A percentile compares a stretch with the other conserved stretches of the same genome.
phyloP scores from a whole-genome alignment of 2,329 filamentous ascomycete genomes.

The Ceratocystis huliohia region DNA sequence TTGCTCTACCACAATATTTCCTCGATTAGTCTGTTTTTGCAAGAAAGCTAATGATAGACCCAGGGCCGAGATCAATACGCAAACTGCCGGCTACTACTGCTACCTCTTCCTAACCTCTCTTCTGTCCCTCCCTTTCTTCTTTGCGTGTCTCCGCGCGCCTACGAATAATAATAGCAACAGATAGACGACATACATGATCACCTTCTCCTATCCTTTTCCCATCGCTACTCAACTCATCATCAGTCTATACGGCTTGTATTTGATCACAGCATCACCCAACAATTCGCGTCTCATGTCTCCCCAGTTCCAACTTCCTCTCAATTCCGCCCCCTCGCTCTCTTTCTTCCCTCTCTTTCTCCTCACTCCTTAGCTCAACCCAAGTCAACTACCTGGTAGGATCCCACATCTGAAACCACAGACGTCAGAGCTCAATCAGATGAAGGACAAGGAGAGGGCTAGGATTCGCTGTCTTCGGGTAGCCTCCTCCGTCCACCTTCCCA shows the following conservation, averaged over 20 bases:
- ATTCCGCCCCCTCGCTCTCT: not conserved
- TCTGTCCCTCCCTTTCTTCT: not conserved
- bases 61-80: not conserved
- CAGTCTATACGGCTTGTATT: not conserved
- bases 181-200: not conserved
- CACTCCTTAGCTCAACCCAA: not conserved
- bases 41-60: not conserved
- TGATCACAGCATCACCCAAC: not conserved
- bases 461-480: not conserved
- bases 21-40: not conserved
- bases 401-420: not conserved
- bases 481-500: not conserved
- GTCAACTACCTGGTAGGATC: not conserved
- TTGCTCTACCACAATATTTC: too few relatives aligned
- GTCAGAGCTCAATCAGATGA: conserved; percentile 8
- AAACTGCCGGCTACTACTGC: not conserved
- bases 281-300: not conserved
- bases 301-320: not conserved
- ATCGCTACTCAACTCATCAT: not conserved
- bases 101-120: not conserved
- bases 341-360: not conserved
- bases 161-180: too few relatives aligned
- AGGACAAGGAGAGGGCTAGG: not conserved
- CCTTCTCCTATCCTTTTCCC: not conserved
- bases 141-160: too few relatives aligned